Evolutionary conservation across 768 basidiomycete genomes (phyloP).

Genomic region (Fibroporia radiculosa): DNA sequence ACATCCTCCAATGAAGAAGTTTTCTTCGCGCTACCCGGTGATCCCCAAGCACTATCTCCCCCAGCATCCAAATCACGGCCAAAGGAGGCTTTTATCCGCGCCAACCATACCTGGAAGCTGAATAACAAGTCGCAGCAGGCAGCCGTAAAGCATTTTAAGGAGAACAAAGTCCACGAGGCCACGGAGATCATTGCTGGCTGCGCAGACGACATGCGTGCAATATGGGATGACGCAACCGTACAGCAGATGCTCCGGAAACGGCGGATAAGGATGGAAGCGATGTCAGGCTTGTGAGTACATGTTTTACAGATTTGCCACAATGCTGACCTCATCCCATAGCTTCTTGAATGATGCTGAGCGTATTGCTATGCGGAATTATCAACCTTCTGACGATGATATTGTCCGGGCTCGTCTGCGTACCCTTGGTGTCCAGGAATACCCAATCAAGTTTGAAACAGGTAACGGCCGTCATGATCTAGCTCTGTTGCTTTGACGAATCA

Average conservation of each 20-base stretch:
- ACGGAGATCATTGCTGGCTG: slow-evolving; percentile 52
- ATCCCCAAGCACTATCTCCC: slow-evolving; percentile 3
- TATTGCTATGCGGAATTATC: slow-evolving; percentile 53
- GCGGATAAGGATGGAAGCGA: slow-evolving; percentile 55
- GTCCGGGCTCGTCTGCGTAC: slow-evolving; percentile 77
- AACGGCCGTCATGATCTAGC: neutral
- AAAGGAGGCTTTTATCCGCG: slow-evolving; percentile 25
- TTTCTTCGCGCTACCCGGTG: neutral
- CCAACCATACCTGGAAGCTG: slow-evolving; percentile 23
- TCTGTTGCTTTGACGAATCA: slow-evolving; percentile 14
- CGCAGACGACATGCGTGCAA: slow-evolving; percentile 54
- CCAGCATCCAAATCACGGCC: neutral
- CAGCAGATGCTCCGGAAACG: slow-evolving; percentile 46
- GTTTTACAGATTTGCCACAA: no score
- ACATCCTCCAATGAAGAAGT: slow-evolving; percentile 41
- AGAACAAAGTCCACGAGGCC: slow-evolving; percentile 40
- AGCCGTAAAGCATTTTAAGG: slow-evolving; percentile 2
- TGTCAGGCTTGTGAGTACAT: slow-evolving; percentile 67
- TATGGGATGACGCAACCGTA: slow-evolving; percentile 63
- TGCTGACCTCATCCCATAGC: slow-evolving; percentile 36
- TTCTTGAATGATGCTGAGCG: slow-evolving; percentile 68
- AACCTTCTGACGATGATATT: slow-evolving; percentile 69
- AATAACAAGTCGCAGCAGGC: slow-evolving; percentile 3
- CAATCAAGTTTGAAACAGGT: slow-evolving; percentile 63
- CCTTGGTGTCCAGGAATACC: slow-evolving; percentile 70